Percentiles rank a stretch among this genome's conserved stretches.
Evolutionary conservation across 257 asterid genomes (phyloP).

Genomic region (Penstemon davidsonii): DNA sequence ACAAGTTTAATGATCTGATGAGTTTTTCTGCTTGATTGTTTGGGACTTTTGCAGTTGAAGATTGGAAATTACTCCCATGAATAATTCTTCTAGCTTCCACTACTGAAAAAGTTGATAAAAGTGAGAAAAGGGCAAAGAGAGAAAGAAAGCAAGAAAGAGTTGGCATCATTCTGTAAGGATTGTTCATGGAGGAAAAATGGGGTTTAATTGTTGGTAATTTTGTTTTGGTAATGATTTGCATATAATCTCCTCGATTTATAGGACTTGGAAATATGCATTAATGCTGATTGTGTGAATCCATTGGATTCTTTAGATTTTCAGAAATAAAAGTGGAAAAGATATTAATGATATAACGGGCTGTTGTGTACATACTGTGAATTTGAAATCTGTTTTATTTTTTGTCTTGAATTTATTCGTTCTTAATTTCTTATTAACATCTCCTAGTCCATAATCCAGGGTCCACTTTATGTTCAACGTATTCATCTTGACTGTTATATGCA

Average conservation of each 20-base stretch:
- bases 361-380: too few relatives aligned
- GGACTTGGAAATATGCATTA: neutral
- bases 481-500: too few relatives aligned
- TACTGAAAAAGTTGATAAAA: slow-evolving; percentile 12
- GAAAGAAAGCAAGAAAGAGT: slow-evolving; percentile 9
- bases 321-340: too few relatives aligned
- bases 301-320: too few relatives aligned
- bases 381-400: too few relatives aligned
- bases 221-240: neutral
- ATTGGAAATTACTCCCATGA: too few relatives aligned
- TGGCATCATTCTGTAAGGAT: slow-evolving; percentile 16
- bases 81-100: slow-evolving; percentile 22
- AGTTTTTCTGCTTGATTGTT: slow-evolving; percentile 43
- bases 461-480: too few relatives aligned
- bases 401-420: too few relatives aligned
- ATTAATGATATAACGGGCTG: too few relatives aligned
- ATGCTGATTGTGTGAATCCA: neutral
- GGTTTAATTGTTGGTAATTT: neutral
- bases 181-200: neutral
- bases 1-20: slow-evolving; percentile 57
- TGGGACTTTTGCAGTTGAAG: slow-evolving; percentile 28
- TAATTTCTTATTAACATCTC: too few relatives aligned
- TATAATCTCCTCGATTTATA: neutral
- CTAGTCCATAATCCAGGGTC: too few relatives aligned
- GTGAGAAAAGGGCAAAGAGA: slow-evolving; percentile 17